Evolutionary conservation across 2,329 filamentous ascomycete species (phyloP).

Genomic region (Trichoderma afroharzianum): DNA sequence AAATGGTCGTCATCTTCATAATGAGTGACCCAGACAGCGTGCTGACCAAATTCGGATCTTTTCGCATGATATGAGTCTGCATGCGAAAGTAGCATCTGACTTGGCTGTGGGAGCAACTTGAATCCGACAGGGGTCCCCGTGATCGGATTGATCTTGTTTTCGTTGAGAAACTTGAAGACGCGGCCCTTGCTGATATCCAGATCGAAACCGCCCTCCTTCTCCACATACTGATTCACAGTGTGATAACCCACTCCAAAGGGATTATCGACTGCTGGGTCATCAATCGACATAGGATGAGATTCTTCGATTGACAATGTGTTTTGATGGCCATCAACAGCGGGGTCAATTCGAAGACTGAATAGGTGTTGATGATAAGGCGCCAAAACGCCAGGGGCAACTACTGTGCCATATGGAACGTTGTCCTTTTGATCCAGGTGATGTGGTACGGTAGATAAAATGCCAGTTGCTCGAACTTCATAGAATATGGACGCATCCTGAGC

Average conservation of each 20-base stretch:
- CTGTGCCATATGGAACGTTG: slow-evolving; percentile 43
- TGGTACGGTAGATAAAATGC: slow-evolving; percentile 43
- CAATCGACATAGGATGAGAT: neutral
- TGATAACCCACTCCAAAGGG: neutral
- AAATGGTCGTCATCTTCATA: slow-evolving; percentile 42
- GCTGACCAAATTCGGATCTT: slow-evolving; percentile 41
- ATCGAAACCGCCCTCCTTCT: slow-evolving; percentile 53
- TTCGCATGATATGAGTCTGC: slow-evolving; percentile 37
- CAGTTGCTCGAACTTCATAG: slow-evolving; percentile 38
- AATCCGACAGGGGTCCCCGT: slow-evolving; percentile 43
- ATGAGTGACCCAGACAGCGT: slow-evolving; percentile 45
- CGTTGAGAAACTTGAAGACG: slow-evolving; percentile 47
- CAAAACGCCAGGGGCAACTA: slow-evolving; percentile 58
- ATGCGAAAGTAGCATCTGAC: neutral
- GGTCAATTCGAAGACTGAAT: slow-evolving; percentile 63
- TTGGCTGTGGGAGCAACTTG: neutral
- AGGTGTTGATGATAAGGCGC: slow-evolving; percentile 68
- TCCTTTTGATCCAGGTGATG: neutral
- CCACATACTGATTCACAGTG: neutral
- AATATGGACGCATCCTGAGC: slow-evolving; percentile 46
- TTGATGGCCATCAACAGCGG: slow-evolving; percentile 55
- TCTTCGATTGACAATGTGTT: slow-evolving; percentile 44
- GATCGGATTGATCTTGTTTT: slow-evolving; percentile 38
- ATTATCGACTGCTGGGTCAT: neutral
- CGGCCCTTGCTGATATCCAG: slow-evolving; percentile 63